Evolutionary conservation across 2,329 filamentous ascomycete species (phyloP).

Genomic region (Chrysoporthe cubensis): DNA sequence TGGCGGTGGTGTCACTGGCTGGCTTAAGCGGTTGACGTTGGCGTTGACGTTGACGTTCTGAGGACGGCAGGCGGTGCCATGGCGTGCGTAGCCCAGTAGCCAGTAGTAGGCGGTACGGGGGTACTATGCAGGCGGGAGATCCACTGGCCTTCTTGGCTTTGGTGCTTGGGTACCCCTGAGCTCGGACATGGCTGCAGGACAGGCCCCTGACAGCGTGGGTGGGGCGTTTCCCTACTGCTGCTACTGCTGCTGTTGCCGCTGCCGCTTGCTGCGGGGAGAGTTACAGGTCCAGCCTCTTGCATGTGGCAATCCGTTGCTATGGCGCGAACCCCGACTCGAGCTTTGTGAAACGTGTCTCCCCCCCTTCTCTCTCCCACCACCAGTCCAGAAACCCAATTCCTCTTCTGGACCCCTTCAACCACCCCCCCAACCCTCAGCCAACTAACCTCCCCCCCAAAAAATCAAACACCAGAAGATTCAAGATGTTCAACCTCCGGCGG

Average conservation of each 20-base stretch:
- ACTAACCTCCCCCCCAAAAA: conserved; percentile 15
- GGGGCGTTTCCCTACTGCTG: not conserved
- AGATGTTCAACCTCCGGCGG: conserved; percentile 76
- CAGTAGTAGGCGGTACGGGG: not conserved
- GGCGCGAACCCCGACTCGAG: conserved; percentile 10
- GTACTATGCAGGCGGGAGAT: not conserved
- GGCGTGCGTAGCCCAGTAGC: no score
- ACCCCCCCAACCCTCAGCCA: conserved; percentile 15
- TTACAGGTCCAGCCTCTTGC: conserved; percentile 24
- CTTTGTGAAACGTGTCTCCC: conserved; percentile 28
- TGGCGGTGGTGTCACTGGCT: not conserved
- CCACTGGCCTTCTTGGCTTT: conserved; percentile 9
- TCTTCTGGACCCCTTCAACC: not conserved
- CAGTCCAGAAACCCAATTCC: conserved; percentile 21
- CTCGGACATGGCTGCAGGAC: conserved; percentile 4
- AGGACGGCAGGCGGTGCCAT: not conserved
- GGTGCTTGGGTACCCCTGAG: conserved; percentile 21
- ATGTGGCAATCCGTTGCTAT: conserved; percentile 13
- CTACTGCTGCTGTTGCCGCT: no score
- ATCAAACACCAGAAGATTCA: conserved; percentile 38
- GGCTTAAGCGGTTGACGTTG: not conserved
- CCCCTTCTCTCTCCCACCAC: conserved; percentile 16
- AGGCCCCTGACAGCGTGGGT: conserved; percentile 6
- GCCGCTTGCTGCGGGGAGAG: conserved; percentile 5
- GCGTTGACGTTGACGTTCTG: not conserved